Percentiles rank a stretch among this genome's conserved stretches.
Conservation (phyloP, 2,329 filamentous ascomycete genomes). For the Penicillium polonicum region DNA sequence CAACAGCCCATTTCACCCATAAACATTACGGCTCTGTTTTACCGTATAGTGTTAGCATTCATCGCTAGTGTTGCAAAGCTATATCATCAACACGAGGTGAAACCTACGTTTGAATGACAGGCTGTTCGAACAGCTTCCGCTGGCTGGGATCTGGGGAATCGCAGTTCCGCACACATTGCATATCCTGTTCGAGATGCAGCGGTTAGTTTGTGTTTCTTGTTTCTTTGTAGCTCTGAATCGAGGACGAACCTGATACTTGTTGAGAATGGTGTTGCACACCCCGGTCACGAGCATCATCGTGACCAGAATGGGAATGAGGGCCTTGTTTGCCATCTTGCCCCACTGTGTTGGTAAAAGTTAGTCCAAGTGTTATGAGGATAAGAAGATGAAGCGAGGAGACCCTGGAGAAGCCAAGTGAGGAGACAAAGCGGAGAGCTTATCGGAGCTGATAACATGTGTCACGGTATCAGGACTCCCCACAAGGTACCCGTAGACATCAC, state of each 20-base stretch:
- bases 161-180: constrained; percentile 94
- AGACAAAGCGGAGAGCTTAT: constrained; percentile 17
- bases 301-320: constrained; percentile 78
- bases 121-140: constrained; percentile 80
- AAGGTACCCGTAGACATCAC: not conserved
- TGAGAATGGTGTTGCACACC: constrained; percentile 94
- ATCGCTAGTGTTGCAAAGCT: not conserved
- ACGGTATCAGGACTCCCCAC: not conserved
- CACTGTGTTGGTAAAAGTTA: not conserved
- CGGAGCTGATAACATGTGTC: constrained; percentile 10
- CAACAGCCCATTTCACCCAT: constrained; percentile 94
- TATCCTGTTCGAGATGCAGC: constrained; percentile 58
- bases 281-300: constrained; percentile 96
- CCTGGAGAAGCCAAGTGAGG: not conserved
- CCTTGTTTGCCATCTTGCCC: constrained; percentile 64
- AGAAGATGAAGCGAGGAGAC: not conserved
- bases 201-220: constrained; percentile 9
- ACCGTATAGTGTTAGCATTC: not conserved
- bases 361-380: not conserved
- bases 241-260: constrained; percentile 79
- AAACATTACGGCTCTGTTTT: constrained; percentile 78
- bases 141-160: constrained; percentile 65
- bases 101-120: constrained; percentile 79
- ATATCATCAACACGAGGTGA: not conserved
- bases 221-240: not conserved